Evolutionary conservation across 192 early-diverging fungal genomes (phyloP).

Genomic region (Kappamyces sp.): DNA sequence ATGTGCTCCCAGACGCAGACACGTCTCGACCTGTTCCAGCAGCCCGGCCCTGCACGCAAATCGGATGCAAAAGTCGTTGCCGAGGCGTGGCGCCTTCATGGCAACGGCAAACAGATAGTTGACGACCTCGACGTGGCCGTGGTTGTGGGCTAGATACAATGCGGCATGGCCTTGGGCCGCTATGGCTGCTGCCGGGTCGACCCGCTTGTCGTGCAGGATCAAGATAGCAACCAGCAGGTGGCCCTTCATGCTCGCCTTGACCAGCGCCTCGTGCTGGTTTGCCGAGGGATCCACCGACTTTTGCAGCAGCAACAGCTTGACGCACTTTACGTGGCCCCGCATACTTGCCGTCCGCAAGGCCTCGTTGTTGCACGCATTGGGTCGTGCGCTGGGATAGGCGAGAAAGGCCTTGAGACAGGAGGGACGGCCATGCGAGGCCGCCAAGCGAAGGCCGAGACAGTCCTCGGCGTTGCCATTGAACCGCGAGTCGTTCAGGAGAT

Average conservation of each 20-base stretch:
- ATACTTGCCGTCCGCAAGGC: too few relatives aligned
- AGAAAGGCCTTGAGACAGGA: too few relatives aligned
- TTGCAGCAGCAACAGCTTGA: conserved; percentile 6
- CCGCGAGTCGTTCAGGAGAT: too few relatives aligned
- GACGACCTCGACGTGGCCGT: conserved; percentile 10
- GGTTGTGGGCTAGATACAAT: neutral
- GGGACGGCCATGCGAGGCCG: too few relatives aligned
- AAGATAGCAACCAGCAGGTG: neutral
- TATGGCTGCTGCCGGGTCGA: neutral
- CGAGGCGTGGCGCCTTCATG: neutral
- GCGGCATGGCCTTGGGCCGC: neutral
- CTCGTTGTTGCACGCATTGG: too few relatives aligned
- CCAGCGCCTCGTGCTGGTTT: conserved; percentile 1
- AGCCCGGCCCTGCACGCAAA: neutral
- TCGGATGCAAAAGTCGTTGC: conserved; percentile 5
- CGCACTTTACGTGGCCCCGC: neutral
- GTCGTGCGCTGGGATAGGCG: too few relatives aligned
- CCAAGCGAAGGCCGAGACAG: too few relatives aligned
- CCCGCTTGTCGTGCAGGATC: conserved; percentile 7
- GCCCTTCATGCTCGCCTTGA: neutral
- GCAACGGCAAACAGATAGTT: too few relatives aligned
- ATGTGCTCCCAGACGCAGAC: neutral
- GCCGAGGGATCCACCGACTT: conserved; percentile 6
- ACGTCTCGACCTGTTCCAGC: conserved; percentile 2
- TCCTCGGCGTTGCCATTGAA: too few relatives aligned